Evolutionary conservation across 169 alveolate species (phyloP).

Genomic region (Eimeria brunetti): DNA sequence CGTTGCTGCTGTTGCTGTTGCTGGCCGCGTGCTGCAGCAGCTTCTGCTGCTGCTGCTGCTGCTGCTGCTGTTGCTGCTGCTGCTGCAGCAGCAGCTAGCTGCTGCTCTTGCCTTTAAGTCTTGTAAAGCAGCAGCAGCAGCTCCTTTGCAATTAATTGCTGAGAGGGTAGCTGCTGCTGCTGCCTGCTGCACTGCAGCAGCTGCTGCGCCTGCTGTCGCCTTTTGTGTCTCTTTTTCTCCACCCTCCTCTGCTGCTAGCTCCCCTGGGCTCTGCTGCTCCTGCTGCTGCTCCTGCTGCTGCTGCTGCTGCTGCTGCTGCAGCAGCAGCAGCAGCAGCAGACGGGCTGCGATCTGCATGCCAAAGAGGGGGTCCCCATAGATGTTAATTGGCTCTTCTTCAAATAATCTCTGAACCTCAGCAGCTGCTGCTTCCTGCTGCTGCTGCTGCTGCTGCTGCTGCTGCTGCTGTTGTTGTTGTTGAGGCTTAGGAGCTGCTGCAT

Average conservation of each 20-base stretch:
- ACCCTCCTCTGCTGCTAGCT: not conserved
- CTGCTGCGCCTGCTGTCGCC: not conserved
- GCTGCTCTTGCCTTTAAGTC: not conserved
- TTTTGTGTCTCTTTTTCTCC: not conserved
- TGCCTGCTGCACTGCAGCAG: constrained; percentile 6
- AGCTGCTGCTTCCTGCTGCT: not conserved
- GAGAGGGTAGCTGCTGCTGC: not conserved
- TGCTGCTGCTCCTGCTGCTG: not conserved
- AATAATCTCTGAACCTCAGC: not conserved
- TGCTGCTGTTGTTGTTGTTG: constrained; percentile 10
- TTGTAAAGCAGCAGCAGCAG: constrained; percentile 9
- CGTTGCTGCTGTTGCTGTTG: not conserved
- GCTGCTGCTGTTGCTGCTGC: not conserved
- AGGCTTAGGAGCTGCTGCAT: not conserved
- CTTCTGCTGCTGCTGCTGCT: too few relatives aligned
- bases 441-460: constrained; percentile 17
- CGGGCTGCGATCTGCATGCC: constrained; percentile 26
- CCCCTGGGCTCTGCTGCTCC: not conserved
- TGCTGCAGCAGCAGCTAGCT: not conserved
- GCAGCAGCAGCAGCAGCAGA: constrained; percentile 12
- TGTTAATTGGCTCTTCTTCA: constrained; percentile 37
- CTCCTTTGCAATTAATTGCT: not conserved
- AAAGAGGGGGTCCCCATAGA: constrained; percentile 34
- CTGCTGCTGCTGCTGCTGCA: constrained; percentile 26
- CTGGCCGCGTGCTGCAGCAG: not conserved